A percentile compares a stretch with the other conserved stretches of the same genome.
These are phyloP conservation scores for Metschnikowia shivogae DNA, from an alignment of 805 yeast genomes.

Conservation along the genomic window DNA sequence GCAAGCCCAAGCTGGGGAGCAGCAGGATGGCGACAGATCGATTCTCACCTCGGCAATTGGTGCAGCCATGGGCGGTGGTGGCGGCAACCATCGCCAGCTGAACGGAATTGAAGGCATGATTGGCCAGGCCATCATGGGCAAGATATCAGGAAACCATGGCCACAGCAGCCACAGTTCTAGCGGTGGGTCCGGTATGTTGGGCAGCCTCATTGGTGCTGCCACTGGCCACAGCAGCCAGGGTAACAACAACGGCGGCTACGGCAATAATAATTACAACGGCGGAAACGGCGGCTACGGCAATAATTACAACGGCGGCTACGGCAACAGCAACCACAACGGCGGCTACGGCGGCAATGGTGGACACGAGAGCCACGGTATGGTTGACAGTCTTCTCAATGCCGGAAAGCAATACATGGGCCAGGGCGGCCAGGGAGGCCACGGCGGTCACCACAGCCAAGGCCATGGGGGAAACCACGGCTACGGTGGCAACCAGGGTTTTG, in stretches of 20 bases:
- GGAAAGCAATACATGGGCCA: constrained; percentile 2
- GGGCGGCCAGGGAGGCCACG: background rate
- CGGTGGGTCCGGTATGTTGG: constrained; percentile 13
- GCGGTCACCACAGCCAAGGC: background rate
- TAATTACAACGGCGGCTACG: constrained; percentile 1
- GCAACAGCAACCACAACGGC: background rate
- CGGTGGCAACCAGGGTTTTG: constrained; percentile 7
- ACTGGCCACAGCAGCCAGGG: constrained; percentile 11
- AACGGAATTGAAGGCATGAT: constrained; percentile 17
- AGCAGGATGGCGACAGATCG: constrained; percentile 22
- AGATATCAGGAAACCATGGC: constrained; percentile 23
- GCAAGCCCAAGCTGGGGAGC: constrained; percentile 11
- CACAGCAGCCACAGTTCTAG: constrained; percentile 6
- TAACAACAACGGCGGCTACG: constrained; percentile 2
- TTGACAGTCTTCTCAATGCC: constrained; percentile 1
- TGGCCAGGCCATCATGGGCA: constrained; percentile 13
- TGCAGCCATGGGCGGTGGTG: constrained; percentile 26
- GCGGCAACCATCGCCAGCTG: constrained; percentile 21
- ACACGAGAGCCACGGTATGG: constrained; percentile 1
- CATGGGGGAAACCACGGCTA: constrained; percentile 2
- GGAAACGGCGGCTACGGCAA: constrained; percentile 1
- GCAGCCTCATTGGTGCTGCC: constrained; percentile 13
- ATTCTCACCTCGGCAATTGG: constrained; percentile 24
- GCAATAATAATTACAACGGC: background rate
- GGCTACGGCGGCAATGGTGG: background rate